These are phyloP conservation scores for Suillus subluteus DNA, from an alignment of 768 basidiomycete species.

Conservation along the genomic window DNA sequence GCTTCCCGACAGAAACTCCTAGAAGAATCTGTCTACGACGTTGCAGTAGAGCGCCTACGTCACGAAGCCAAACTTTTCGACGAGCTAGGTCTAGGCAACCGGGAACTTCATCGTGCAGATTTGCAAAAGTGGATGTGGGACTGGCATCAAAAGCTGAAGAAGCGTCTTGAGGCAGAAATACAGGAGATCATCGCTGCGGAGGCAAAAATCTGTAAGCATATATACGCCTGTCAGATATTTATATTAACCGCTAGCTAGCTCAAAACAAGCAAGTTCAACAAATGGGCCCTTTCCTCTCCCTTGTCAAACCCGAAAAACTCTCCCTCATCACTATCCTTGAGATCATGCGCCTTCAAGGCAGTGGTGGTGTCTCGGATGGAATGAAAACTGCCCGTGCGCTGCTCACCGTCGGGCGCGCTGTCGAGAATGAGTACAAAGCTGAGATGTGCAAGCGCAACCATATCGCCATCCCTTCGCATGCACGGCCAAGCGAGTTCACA, in stretches of 20 bases:
- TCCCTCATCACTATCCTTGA: conserved; percentile 91
- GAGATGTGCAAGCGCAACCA: conserved; percentile 71
- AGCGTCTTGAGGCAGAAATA: conserved; percentile 55
- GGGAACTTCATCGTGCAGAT: conserved; percentile 47
- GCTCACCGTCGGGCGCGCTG: conserved; percentile 76
- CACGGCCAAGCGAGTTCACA: conserved; percentile 30
- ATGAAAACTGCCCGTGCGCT: conserved; percentile 91
- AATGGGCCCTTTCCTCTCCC: conserved; percentile 72
- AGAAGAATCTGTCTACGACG: conserved; percentile 85
- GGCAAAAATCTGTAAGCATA: conserved; percentile 26
- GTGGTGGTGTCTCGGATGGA: conserved; percentile 78
- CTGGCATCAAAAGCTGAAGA: conserved; percentile 72
- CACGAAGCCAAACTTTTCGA: conserved; percentile 64
- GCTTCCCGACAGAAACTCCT: conserved; percentile 77
- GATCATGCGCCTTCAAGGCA: conserved; percentile 78
- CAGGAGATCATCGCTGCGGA: conserved; percentile 46
- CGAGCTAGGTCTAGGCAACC: conserved; percentile 55
- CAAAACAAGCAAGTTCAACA: conserved; percentile 20
- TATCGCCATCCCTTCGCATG: conserved; percentile 49
- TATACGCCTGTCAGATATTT: not conserved
- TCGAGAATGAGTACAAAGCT: conserved; percentile 91
- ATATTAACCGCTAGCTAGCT: not conserved
- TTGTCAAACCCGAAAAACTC: conserved; percentile 77
- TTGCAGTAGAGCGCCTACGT: conserved; percentile 71
- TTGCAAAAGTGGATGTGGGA: conserved; percentile 85